These are phyloP conservation scores for Seminavis robusta DNA, from an alignment of 108 stramenopile genomes.

Conservation along the genomic window DNA sequence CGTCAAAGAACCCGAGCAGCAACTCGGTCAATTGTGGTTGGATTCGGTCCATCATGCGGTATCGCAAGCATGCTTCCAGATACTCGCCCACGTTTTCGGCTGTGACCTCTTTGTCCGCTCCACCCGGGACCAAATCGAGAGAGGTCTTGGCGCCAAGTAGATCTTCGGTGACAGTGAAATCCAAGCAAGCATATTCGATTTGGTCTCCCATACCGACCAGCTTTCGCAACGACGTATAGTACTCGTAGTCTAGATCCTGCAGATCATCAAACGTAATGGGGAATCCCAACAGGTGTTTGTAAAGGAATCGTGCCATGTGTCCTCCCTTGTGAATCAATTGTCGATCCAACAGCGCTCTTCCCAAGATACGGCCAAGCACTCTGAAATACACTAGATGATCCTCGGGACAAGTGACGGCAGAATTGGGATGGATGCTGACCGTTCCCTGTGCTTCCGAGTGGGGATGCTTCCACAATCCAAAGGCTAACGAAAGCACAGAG, in stretches of 20 bases:
- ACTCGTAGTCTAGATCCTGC: slow-evolving; percentile 63
- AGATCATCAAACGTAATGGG: slow-evolving; percentile 78
- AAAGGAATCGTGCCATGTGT: slow-evolving; percentile 85
- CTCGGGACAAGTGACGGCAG: slow-evolving; percentile 49
- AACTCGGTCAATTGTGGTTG: slow-evolving; percentile 65
- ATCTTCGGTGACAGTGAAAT: slow-evolving; percentile 78
- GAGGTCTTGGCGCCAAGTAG: slow-evolving; percentile 45
- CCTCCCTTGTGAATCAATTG: slow-evolving; percentile 79
- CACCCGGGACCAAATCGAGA: slow-evolving; percentile 68
- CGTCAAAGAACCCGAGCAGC: slow-evolving; percentile 78
- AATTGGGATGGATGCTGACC: slow-evolving; percentile 85
- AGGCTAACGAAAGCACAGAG: not conserved
- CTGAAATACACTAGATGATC: slow-evolving; percentile 85
- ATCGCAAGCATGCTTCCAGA: slow-evolving; percentile 65
- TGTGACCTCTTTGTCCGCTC: slow-evolving; percentile 63
- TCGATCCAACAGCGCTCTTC: slow-evolving; percentile 86
- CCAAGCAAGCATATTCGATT: slow-evolving; percentile 56
- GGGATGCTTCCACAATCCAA: too few relatives aligned
- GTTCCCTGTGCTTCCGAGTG: slow-evolving; percentile 90
- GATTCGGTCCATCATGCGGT: slow-evolving; percentile 66
- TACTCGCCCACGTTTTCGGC: slow-evolving; percentile 82
- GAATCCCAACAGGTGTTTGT: slow-evolving; percentile 89
- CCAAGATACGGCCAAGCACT: slow-evolving; percentile 80
- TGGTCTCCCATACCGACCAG: slow-evolving; percentile 34
- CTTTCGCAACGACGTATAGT: slow-evolving; percentile 53